Evolutionary conservation across 257 asterid genomes (phyloP), one percentile per base, ranked within the genome.

Genomic region (Coffea canephora): DNA sequence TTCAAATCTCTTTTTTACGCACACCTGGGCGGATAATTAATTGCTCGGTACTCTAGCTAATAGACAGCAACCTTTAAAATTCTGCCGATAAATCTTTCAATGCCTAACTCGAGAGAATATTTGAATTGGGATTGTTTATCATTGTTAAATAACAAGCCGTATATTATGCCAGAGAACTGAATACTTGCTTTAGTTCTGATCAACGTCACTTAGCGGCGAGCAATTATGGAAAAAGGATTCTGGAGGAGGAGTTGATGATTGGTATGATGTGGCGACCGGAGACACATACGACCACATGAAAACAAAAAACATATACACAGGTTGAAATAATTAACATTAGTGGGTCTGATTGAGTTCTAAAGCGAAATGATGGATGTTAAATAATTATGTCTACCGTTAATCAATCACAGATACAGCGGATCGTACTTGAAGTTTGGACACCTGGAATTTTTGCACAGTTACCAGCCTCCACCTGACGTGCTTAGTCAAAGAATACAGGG

Each of bases 361-460:
- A 62, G 69, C 5, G 1, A 18, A 41, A 75, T 18, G 8, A 75
- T 7, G 55, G 41, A 36, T 13, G 71, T 23, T 43, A 6, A 11
- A 55, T 75, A 2, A 41, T 59, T 59, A 23, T 31, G 18, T 27
- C n/a, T 34, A 34, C 48, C 36, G 5, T 23, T 39, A 39, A 39
- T 50, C 18, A 39, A 39, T 50, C 18, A 3, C 10, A 67, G 3
- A n/a, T 9, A 10, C 41, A 6, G 6, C 9, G 34, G 23, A 45
- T 16, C 1, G n/a, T 5, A 50, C 39, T 74, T 78, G 48, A 50
- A 27, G 18, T 36, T 70, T 70, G 6, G 76, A 79, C 76, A 78
- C 78, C n/a, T 50, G 80, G 68, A 79, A 52, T 49, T 77, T 71
- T 79, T 39, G 12, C 5, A 67, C 73, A 70, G 69, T 21, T 5